Base-by-base conservation (phyloP, 1,284 basidiomycete species). In the Moesziomyces parantarcticus region DNA sequence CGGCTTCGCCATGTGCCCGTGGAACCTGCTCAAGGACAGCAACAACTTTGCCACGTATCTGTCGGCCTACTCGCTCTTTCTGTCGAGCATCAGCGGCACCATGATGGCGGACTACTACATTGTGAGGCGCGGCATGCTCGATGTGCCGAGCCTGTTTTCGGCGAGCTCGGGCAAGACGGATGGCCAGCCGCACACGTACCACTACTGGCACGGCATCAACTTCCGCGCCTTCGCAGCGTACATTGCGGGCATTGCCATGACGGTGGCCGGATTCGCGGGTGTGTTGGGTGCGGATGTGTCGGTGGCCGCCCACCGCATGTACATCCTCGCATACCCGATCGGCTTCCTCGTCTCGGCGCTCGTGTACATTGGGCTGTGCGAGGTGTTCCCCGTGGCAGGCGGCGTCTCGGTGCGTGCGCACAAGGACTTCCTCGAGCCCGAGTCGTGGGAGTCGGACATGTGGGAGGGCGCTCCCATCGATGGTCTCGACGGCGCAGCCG, bases 1-100 rank as follows among this genome's bases (percentile, higher is more conserved):
- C 54, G 92, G 91, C 10, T 83, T 93, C 42, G 88, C 86, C 83
- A 91, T 92, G 86, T 80, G 79, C 72, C 92, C 92, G 1, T 94
- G 92, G 92, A 89, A 92, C 77, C 86, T 94, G 29, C 87, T 92
- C 73, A 90, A 90, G 82, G 88, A 87, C 68, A 90, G 89, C 81
- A 92, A 90, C 79, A 88, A 86, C 64, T 94, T 94, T 85, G 89
- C 91, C 18, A 90, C 90, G 34, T 94, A 94, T 84, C 88, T 94
- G 18, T 91, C 91, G 14, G 90, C 91, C 1, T 94, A 84, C 63
- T 83, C 81, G 14, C 81, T 85, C 32, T 84, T 86, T 75, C 79
- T 86, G 8, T 79, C 76, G 3, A 55, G 80, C 21, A 82, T 86
- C 56, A 78, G 81, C 7, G 85, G 84, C 8, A 68, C 84, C 26